Base-by-base conservation (phyloP, 257 asterid genomes). In the Fraxinus excelsior region DNA sequence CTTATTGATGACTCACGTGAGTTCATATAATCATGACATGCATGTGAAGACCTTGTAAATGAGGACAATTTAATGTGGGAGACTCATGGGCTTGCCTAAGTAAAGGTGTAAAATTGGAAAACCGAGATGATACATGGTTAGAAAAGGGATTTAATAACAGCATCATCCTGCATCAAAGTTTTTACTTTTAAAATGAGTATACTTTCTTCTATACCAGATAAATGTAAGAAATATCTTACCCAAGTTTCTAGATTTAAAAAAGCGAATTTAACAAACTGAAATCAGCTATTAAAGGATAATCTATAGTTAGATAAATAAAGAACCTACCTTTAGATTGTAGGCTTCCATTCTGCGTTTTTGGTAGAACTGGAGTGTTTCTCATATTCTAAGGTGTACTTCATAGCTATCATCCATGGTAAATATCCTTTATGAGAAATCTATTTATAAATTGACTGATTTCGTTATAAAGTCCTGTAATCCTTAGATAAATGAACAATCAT, bases 51-150 rank as follows among this genome's bases (percentile, higher is more conserved):
- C 71, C 65, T 23, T 34, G 68, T 76, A 70, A 44, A 23, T 29
- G 19, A 18, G 81, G 65, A 56, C 76, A 69, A 35, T 76, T 53
- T 70, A 74, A 71, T 31, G 10, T 73, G 66, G 62, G 37, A n/a
- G 28, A 51, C 35, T 62, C 68, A 26, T 62, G 31, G 18, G 16
- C 26, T 60, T 26, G 35, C 35, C 29, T 62, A 62, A 5, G 35
- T 13, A 62, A 31, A 62, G 68, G 12, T 62, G 19, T 62, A 62
- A 26, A 58, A 2, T 46, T 56, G 65, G 26, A 5, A n/a, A n/a
- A 56, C 65, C 7, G 62, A 51, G 26, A 56, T n/a, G 7, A n/a
- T 16, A 26, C 21, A 1, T 62, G 68, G 16, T 62, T 12, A 4
- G 35, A 62, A 62, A 26, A 62, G n/a, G 21, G 8, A 46, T 46